phyloP scores from a whole-genome alignment of 495 filamentous ascomycete species.

The Hypoxylon rickii region DNA sequence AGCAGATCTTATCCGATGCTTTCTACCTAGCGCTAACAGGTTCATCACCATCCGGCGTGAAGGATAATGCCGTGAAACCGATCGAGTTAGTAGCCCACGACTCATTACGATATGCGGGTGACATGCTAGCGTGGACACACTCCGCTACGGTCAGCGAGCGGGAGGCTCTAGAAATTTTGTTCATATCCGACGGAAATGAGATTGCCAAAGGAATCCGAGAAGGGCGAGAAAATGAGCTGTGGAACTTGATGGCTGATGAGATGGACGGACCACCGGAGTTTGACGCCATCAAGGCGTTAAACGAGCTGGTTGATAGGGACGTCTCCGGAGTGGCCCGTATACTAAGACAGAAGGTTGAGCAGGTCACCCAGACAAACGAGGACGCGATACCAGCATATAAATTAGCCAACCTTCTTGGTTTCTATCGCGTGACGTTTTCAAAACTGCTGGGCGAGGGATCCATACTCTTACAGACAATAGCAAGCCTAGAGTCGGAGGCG shows the following conservation, averaged over 20 bases:
- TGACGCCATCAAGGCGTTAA: constrained; percentile 81
- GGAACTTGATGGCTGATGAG: constrained; percentile 67
- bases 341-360: constrained; percentile 81
- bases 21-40: constrained; percentile 93
- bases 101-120: constrained; percentile 87
- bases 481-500: constrained; percentile 72
- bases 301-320: constrained; percentile 85
- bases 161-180: constrained; percentile 88
- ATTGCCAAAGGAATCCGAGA: constrained; percentile 84
- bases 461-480: constrained; percentile 69
- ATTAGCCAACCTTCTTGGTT: constrained; percentile 82
- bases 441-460: constrained; percentile 75
- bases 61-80: constrained; percentile 70
- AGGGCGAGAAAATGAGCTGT: constrained; percentile 84
- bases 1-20: constrained; percentile 83
- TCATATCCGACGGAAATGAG: constrained; percentile 90
- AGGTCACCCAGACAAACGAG: constrained; percentile 90
- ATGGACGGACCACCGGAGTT: constrained; percentile 59
- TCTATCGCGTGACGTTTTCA: constrained; percentile 85
- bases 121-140: constrained; percentile 98
- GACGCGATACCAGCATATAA: constrained; percentile 88
- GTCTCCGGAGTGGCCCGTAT: constrained; percentile 77
- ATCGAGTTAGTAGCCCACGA: constrained; percentile 96
- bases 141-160: constrained; percentile 91
- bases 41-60: constrained; percentile 49